Conservation (phyloP, 1,284 basidiomycete genomes). For the Takashimella tepidaria region DNA sequence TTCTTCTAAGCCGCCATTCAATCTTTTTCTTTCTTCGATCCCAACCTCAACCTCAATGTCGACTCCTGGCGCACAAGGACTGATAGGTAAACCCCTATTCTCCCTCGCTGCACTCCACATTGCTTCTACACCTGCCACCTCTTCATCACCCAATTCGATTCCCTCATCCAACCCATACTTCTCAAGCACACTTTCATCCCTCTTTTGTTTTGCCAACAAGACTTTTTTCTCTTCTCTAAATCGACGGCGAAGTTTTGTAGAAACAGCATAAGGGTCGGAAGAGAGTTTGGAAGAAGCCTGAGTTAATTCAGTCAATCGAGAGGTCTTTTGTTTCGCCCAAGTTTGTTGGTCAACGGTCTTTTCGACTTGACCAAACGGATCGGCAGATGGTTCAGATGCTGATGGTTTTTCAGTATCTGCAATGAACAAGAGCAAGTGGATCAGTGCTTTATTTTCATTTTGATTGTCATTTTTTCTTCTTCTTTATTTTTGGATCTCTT, state of each 20-base stretch:
- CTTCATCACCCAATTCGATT: slow-evolving; percentile 32
- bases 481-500: no score
- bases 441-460: no score
- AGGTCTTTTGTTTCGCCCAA: slow-evolving; percentile 63
- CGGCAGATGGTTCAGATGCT: slow-evolving; percentile 54
- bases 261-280: slow-evolving; percentile 77
- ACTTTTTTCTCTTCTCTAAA: slow-evolving; percentile 83
- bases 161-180: slow-evolving; percentile 66
- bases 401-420: slow-evolving; percentile 63
- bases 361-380: slow-evolving; percentile 82
- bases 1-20: no score
- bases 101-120: slow-evolving; percentile 30
- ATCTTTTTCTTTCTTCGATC: no score
- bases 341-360: slow-evolving; percentile 74
- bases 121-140: slow-evolving; percentile 21
- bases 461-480: no score
- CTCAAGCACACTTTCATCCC: slow-evolving; percentile 64
- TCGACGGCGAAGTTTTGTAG: slow-evolving; percentile 63
- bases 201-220: slow-evolving; percentile 59
- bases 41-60: not conserved
- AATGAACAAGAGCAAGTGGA: slow-evolving; percentile 1
- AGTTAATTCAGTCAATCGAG: slow-evolving; percentile 72
- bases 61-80: no score
- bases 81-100: slow-evolving; percentile 18
- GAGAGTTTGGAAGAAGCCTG: slow-evolving; percentile 66